These are phyloP conservation scores for Zizania palustris DNA, from an alignment of 202 grass and related monocot genomes.

Conservation along the genomic window DNA sequence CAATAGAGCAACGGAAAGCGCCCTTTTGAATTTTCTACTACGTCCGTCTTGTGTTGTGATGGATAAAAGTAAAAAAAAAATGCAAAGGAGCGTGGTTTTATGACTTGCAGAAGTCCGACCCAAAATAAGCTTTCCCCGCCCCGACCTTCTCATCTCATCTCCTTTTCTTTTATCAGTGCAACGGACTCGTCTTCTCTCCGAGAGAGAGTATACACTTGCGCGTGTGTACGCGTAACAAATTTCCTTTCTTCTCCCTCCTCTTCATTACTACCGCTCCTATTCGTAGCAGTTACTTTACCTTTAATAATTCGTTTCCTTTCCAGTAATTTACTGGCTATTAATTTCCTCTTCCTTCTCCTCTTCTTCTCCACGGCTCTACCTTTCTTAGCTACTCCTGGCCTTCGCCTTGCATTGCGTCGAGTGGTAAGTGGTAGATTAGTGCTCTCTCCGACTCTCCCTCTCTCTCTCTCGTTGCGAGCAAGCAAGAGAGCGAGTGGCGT, in stretches of 20 bases:
- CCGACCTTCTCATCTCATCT: conserved; percentile 6
- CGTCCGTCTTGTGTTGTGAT: background rate
- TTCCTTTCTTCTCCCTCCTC: conserved; percentile 16
- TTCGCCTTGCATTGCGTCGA: too few species aligned
- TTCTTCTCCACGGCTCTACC: background rate
- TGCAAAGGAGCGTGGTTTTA: conserved; percentile 31
- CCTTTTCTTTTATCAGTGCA: too few species aligned
- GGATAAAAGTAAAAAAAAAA: conserved; percentile 33
- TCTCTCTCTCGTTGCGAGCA: conserved; percentile 7
- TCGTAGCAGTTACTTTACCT: conserved; percentile 25
- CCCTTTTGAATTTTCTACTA: conserved; percentile 21
- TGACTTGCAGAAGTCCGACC: conserved; percentile 42
- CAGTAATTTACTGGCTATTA: conserved; percentile 46
- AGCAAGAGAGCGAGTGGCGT: conserved; percentile 34
- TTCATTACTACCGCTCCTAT: conserved; percentile 41
- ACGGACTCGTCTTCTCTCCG: too few species aligned
- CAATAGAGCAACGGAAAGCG: background rate
- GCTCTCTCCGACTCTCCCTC: background rate
- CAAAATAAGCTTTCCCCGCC: conserved; percentile 31
- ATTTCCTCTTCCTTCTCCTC: conserved; percentile 10
- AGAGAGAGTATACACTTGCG: too few species aligned
- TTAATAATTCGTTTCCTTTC: conserved; percentile 52
- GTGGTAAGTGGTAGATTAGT: background rate
- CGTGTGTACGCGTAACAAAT: conserved; percentile 51
- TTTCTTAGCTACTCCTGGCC: background rate